A percentile compares a stretch with the other conserved stretches of the same genome.
Conservation (phyloP, 78 protist genomes). For the Dictyostelium intermedium region DNA sequence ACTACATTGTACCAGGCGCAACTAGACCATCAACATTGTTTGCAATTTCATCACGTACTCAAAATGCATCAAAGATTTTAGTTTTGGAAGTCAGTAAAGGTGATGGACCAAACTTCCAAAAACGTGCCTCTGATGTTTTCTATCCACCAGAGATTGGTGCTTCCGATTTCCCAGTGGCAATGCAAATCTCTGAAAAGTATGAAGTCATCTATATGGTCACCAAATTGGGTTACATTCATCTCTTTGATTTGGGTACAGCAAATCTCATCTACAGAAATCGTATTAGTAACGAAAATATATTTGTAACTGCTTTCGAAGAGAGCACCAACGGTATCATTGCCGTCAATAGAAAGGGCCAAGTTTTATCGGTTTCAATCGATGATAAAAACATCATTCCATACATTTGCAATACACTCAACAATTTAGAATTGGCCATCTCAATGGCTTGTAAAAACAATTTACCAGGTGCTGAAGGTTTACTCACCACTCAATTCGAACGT, state of each 20-base stretch:
- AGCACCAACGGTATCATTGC: slow-evolving; percentile 93
- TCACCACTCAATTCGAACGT: slow-evolving; percentile 90
- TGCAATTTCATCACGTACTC: slow-evolving; percentile 88
- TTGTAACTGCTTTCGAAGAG: slow-evolving; percentile 89
- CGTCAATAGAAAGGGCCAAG: slow-evolving; percentile 95
- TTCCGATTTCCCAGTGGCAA: slow-evolving; percentile 98
- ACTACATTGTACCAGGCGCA: slow-evolving; percentile 86
- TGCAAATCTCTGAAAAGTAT: slow-evolving; percentile 92
- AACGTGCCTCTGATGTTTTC: slow-evolving; percentile 87
- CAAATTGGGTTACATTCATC: slow-evolving; percentile 94
- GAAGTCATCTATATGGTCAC: slow-evolving; percentile 95
- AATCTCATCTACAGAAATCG: slow-evolving; percentile 92
- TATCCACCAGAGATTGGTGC: slow-evolving; percentile 94
- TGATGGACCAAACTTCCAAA: slow-evolving; percentile 86
- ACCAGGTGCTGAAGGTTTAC: slow-evolving; percentile 96
- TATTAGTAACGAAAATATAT: slow-evolving; percentile 92
- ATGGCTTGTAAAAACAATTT: slow-evolving; percentile 95
- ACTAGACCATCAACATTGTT: slow-evolving; percentile 85
- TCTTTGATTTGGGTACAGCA: slow-evolving; percentile 95
- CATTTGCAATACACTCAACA: slow-evolving; percentile 83
- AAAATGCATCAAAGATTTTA: slow-evolving; percentile 86
- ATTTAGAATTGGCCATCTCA: slow-evolving; percentile 91
- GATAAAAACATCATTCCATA: slow-evolving; percentile 94
- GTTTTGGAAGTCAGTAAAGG: slow-evolving; percentile 88
- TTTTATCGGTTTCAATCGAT: slow-evolving; percentile 90